Evolutionary conservation across 257 asterid genomes (phyloP).

Genomic region (Mentha longifolia): DNA sequence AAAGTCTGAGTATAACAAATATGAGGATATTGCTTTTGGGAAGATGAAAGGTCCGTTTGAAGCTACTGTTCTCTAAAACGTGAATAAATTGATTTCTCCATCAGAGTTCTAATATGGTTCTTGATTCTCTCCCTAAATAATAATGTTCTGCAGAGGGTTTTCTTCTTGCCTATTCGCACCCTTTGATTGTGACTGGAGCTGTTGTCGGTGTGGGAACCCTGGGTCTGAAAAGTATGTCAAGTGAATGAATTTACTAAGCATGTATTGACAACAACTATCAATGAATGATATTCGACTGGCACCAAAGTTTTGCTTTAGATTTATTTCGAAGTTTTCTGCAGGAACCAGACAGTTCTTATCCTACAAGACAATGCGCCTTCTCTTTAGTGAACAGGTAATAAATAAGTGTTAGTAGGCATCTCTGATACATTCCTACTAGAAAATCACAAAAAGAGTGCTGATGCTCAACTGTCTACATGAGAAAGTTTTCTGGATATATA

Average conservation of each 20-base stretch:
- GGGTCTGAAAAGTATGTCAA: constrained; percentile 72
- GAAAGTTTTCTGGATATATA: constrained; percentile 23
- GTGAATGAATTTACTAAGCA: constrained; percentile 10
- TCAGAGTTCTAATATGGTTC: not conserved
- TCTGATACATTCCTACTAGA: constrained; percentile 8
- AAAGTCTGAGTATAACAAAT: constrained; percentile 66
- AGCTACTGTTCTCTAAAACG: constrained; percentile 20
- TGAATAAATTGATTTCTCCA: constrained; percentile 24
- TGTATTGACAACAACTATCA: constrained; percentile 13
- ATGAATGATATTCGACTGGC: constrained; percentile 25
- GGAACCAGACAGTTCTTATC: constrained; percentile 76
- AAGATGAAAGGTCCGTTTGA: constrained; percentile 70
- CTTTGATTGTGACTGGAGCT: constrained; percentile 66
- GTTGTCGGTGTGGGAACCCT: constrained; percentile 68
- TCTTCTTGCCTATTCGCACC: constrained; percentile 68
- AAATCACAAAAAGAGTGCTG: not conserved
- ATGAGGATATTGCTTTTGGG: constrained; percentile 72
- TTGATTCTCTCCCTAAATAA: constrained; percentile 23
- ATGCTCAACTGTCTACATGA: constrained; percentile 15
- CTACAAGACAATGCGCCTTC: constrained; percentile 65
- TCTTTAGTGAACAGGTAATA: constrained; percentile 78
- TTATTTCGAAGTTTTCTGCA: constrained; percentile 42
- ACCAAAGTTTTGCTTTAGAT: constrained; percentile 30
- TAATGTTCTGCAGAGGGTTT: constrained; percentile 64
- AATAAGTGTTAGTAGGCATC: constrained; percentile 20